Evolutionary conservation across 2,329 filamentous ascomycete species (phyloP).

Genomic region (Lizonia empirigonia): DNA sequence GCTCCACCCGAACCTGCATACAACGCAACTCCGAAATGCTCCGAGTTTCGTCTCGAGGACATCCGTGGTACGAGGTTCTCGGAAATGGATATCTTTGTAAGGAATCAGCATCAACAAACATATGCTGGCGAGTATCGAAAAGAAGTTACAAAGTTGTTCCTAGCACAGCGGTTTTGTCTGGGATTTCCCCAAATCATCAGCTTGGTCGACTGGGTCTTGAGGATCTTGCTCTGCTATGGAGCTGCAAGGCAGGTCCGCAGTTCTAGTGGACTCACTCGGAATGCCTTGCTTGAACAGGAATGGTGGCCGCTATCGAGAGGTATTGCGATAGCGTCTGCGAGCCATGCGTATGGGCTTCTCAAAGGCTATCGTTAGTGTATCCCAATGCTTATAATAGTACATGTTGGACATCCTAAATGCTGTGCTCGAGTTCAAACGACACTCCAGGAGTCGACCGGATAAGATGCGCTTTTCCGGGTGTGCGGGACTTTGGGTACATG

Average conservation of each 20-base stretch:
- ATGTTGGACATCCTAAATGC: neutral
- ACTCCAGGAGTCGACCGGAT: neutral
- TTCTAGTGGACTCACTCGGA: neutral
- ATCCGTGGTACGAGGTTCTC: conserved; percentile 48
- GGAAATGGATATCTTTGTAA: conserved; percentile 49
- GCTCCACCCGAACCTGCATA: conserved; percentile 49
- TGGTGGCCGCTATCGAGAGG: conserved; percentile 12
- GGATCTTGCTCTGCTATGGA: conserved; percentile 60
- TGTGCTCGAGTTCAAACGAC: neutral
- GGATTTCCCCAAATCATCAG: conserved; percentile 56
- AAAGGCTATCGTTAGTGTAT: conserved; percentile 34
- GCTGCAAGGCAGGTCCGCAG: conserved; percentile 20
- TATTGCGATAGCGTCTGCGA: conserved; percentile 16
- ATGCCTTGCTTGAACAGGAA: neutral
- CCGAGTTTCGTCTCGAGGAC: conserved; percentile 36
- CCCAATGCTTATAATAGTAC: neutral
- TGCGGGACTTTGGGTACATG: neutral
- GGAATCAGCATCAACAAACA: conserved; percentile 9
- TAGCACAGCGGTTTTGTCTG: conserved; percentile 49
- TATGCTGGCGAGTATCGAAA: conserved; percentile 45
- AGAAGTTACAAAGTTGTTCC: conserved; percentile 48
- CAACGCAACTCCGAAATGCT: conserved; percentile 26
- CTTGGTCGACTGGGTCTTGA: conserved; percentile 74
- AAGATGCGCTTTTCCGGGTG: neutral
- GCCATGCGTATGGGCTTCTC: conserved; percentile 34